Base-by-base conservation (phyloP, 371 early-diverging fungal genomes). In the Mucor mucedo region DNA sequence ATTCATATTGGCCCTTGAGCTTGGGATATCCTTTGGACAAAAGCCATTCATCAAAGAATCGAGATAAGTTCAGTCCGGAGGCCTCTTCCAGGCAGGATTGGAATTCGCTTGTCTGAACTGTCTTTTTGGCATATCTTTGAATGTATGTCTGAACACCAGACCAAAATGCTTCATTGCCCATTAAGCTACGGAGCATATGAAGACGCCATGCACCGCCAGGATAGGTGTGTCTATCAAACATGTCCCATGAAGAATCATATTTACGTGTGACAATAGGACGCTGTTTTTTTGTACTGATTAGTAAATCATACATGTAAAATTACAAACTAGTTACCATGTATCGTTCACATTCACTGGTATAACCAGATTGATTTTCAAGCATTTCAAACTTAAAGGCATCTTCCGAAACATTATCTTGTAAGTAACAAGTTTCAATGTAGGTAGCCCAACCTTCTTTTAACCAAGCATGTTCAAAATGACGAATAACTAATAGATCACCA, bases 401-500 rank as follows among this genome's bases (percentile, higher is more conserved):
- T 41, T 72, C 62, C 4, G 77, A 72, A 21, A 38, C 27, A 11
- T 83, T 62, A 63, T 85, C 87, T 63, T 85, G 75, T 32, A 73
- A 16, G 81, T 82, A 85, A 76, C 77, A 79, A 16, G 71, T 52
- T 48, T 73, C 79, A 30, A 81, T 78, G 62, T 82, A 87, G 0
- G 74, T 74, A 6, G 87, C 87, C 86, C 86, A 87, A 28, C 79
- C 75, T 71, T 86, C 88, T 72, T 86, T 87, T n/a, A 85, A 60
- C 88, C 88, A 88, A 14, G 72, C 87, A 69, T 87, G 86, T 56
- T 88, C 88, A 73, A 86, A 87, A 69, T 85, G 83, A 50, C 84
- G 68, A 35, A 84, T 83, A 10, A 84, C 84, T 38, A 85, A 47
- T 28, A 84, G 50, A 65, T 87, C 82, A 21, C 86, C 88, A 68